Percentiles rank a stretch among this genome's conserved stretches.
Evolutionary conservation across 805 yeast genomes (phyloP).

Genomic region (Candida incommunis): DNA sequence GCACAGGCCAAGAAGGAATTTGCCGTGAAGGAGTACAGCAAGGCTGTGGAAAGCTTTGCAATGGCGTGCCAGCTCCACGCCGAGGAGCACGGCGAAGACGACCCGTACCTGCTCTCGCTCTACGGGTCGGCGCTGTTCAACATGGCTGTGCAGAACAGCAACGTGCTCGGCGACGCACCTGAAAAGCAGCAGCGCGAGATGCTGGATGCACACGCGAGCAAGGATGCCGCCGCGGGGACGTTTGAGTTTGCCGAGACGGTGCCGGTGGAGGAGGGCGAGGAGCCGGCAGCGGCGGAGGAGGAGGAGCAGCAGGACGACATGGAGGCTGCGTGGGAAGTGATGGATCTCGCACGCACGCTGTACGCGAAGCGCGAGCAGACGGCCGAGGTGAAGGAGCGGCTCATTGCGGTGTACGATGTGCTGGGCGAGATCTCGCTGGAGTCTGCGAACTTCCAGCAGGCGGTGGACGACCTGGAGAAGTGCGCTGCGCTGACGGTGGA

Average conservation of each 20-base stretch:
- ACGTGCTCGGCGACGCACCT: slow-evolving; percentile 50
- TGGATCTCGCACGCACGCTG: slow-evolving; percentile 61
- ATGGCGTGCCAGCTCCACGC: slow-evolving; percentile 53
- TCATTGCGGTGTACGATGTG: slow-evolving; percentile 63
- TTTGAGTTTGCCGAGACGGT: slow-evolving; percentile 5
- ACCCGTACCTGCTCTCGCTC: slow-evolving; percentile 54
- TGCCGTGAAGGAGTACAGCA: slow-evolving; percentile 50
- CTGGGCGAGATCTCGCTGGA: slow-evolving; percentile 86
- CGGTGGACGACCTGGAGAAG: slow-evolving; percentile 51
- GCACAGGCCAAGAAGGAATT: slow-evolving; percentile 31
- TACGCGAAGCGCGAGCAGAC: slow-evolving; percentile 29
- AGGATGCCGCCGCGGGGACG: neutral
- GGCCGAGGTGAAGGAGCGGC: slow-evolving; percentile 31
- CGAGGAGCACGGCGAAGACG: slow-evolving; percentile 39
- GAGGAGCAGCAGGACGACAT: slow-evolving; percentile 54
- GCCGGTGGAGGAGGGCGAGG: slow-evolving; percentile 18
- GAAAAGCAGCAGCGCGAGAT: slow-evolving; percentile 12
- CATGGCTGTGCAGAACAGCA: slow-evolving; percentile 59
- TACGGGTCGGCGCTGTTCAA: slow-evolving; percentile 75
- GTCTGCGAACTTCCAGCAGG: slow-evolving; percentile 66
- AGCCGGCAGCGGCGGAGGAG: slow-evolving; percentile 16
- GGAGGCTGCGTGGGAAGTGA: slow-evolving; percentile 77
- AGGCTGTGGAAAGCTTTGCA: slow-evolving; percentile 57
- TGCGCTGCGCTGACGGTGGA: slow-evolving; percentile 41
- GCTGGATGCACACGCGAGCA: neutral